Conservation (phyloP, 2,329 filamentous ascomycete genomes). For the Neocatenulostroma microsporum region DNA sequence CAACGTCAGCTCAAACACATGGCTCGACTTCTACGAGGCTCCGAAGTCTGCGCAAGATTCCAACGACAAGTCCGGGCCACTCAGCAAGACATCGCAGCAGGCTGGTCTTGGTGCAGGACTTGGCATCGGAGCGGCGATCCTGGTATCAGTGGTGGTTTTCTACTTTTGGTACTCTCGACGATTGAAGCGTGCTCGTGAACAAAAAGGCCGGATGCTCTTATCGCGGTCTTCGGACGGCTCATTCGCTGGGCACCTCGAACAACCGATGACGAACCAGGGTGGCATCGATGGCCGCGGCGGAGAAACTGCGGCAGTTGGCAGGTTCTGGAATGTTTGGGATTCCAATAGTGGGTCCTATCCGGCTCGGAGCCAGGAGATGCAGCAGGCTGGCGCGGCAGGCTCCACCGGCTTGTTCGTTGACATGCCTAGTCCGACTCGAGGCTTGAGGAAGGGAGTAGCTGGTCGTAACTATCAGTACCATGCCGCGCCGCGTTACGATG, state of each 20-base stretch:
- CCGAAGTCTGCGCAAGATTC: constrained; percentile 9
- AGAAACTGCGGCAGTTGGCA: constrained; percentile 30
- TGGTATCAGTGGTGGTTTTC: constrained; percentile 35
- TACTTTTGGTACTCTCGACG: constrained; percentile 43
- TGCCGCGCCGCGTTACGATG: constrained; percentile 39
- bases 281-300: constrained; percentile 32
- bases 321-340: constrained; percentile 14
- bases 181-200: constrained; percentile 32
- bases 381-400: constrained; percentile 30
- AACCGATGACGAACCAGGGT: constrained; percentile 35
- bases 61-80: constrained; percentile 22
- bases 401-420: constrained; percentile 42
- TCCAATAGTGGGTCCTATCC: constrained; percentile 1
- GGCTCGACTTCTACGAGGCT: constrained; percentile 51
- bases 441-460: constrained; percentile 36
- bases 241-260: constrained; percentile 40
- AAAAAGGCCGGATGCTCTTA: constrained; percentile 49
- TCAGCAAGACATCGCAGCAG: constrained; percentile 39
- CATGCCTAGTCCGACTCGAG: constrained; percentile 42
- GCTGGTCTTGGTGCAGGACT: constrained; percentile 41
- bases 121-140: constrained; percentile 36
- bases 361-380: constrained; percentile 14
- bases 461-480: constrained; percentile 32
- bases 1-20: constrained; percentile 54
- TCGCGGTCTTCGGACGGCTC: constrained; percentile 24